Conservation (phyloP, 1,284 basidiomycete genomes). For the Leccinum griseonigrum region DNA sequence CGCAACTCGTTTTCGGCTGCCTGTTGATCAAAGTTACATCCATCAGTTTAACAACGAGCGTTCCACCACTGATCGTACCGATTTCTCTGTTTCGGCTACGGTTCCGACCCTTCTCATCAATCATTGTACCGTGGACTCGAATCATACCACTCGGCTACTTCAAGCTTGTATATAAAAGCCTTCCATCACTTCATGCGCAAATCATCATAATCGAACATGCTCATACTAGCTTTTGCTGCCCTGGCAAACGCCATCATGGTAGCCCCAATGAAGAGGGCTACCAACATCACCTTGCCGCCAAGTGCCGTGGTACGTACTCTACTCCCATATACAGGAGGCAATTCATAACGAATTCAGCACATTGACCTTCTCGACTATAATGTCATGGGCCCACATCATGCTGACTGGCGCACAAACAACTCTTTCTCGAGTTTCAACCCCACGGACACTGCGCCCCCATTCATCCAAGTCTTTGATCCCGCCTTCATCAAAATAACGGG, state of each 20-base stretch:
- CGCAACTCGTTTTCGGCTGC: too few relatives aligned
- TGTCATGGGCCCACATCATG: slow-evolving; percentile 35
- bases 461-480: not conserved
- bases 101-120: not conserved
- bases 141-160: not conserved
- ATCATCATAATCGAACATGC: not conserved
- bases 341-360: slow-evolving; percentile 45
- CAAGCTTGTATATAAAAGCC: not conserved
- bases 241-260: not conserved
- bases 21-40: not conserved
- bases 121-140: not conserved
- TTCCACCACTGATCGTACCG: not conserved
- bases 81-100: not conserved
- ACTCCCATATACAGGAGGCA: not conserved
- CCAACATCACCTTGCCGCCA: slow-evolving; percentile 4
- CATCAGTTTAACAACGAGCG: not conserved
- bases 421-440: slow-evolving; percentile 46
- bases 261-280: not conserved
- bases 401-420: not conserved
- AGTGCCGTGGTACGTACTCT: slow-evolving; percentile 15
- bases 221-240: not conserved
- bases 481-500: not conserved
- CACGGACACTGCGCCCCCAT: slow-evolving; percentile 20
- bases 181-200: not conserved
- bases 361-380: slow-evolving; percentile 43